Conservation (phyloP, 83 land plant species). For the Larix sibirica region DNA sequence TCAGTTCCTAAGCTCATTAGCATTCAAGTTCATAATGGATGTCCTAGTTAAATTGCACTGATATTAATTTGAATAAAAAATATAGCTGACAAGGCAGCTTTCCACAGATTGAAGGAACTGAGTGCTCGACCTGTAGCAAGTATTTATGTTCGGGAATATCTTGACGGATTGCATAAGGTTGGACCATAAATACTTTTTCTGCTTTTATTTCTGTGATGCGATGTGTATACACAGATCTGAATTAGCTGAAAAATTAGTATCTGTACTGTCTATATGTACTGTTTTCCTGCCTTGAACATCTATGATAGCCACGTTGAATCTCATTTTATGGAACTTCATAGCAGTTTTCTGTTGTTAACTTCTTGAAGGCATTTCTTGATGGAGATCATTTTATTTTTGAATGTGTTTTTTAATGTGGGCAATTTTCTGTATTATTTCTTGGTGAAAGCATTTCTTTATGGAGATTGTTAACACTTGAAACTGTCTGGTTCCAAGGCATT, state of each 20-base stretch:
- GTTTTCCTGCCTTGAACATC: not conserved
- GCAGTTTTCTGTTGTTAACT: too few relatives aligned
- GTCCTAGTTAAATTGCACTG: not conserved
- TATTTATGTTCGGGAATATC: conserved; percentile 43
- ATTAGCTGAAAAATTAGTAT: not conserved
- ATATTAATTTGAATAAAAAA: too few relatives aligned
- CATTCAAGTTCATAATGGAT: not conserved
- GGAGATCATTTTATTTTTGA: not conserved
- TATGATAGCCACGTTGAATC: not conserved
- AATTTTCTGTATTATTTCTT: too few relatives aligned
- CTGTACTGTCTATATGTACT: not conserved
- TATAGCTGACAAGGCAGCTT: not conserved
- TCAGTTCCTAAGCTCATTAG: conserved; percentile 8
- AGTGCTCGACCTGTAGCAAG: conserved; percentile 63
- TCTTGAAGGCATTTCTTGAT: not conserved
- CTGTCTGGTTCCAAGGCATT: too few relatives aligned
- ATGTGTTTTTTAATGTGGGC: too few relatives aligned
- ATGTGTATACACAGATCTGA: not conserved
- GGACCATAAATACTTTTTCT: not conserved
- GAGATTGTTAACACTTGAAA: too few relatives aligned
- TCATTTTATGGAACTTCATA: not conserved
- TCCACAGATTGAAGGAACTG: conserved; percentile 56
- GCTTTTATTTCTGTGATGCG: not conserved
- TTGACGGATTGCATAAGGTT: conserved; percentile 54
- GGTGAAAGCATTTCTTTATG: too few relatives aligned